phyloP scores from a whole-genome alignment of 2,329 filamentous ascomycete genomes.

The Pyricularia sp. region DNA sequence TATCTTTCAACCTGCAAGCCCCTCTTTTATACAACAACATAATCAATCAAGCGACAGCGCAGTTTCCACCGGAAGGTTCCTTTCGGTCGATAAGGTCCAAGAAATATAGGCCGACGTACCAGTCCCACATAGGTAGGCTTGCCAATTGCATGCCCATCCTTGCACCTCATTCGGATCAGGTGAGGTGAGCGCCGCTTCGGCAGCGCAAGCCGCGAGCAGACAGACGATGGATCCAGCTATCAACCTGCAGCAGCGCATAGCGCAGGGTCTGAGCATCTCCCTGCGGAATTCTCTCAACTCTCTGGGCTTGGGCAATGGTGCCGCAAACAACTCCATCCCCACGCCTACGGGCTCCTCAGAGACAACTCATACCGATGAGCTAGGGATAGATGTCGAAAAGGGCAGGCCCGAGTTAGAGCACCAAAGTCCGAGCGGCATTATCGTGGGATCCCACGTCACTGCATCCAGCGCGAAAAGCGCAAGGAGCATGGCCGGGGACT shows the following conservation, averaged over 20 bases:
- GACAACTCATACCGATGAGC: background rate
- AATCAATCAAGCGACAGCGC: background rate
- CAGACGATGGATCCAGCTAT: conserved; percentile 4
- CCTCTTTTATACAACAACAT: background rate
- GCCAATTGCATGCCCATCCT: background rate
- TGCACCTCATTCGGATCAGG: background rate
- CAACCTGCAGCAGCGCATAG: conserved; percentile 5
- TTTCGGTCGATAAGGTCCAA: background rate
- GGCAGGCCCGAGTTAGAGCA: background rate
- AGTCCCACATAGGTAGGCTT: background rate
- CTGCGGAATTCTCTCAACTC: conserved; percentile 9
- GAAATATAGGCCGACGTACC: background rate
- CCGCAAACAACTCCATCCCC: background rate
- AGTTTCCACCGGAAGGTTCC: background rate
- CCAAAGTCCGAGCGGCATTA: background rate
- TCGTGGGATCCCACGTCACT: background rate
- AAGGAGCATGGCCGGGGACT: background rate
- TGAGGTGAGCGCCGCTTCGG: background rate
- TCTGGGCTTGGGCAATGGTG: conserved; percentile 3
- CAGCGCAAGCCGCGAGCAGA: background rate
- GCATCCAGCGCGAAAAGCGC: background rate
- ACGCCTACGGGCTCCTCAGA: background rate
- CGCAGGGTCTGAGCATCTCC: conserved; percentile 4
- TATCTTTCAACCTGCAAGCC: background rate
- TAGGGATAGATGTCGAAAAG: background rate